Conservation (phyloP, 1,284 basidiomycete genomes). For the Rhodotorula glutinis region DNA sequence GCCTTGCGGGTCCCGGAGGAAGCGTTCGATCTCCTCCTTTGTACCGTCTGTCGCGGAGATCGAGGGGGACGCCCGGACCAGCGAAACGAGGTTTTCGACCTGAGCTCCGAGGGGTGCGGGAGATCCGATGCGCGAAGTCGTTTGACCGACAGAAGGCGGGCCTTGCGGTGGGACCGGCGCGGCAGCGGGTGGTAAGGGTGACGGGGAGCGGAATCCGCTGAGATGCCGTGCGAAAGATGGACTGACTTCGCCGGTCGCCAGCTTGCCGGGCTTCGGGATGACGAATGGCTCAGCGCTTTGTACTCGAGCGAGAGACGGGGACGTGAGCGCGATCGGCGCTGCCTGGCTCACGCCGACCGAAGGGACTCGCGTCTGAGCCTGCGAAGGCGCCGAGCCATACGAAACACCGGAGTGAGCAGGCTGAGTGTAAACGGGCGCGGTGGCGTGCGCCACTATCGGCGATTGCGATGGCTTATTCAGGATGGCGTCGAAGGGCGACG, state of each 20-base stretch:
- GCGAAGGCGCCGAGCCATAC: neutral
- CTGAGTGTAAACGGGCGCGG: too few species aligned
- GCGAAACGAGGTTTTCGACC: slow-evolving; percentile 22
- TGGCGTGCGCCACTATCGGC: too few species aligned
- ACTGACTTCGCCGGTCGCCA: neutral
- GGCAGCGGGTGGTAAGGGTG: neutral
- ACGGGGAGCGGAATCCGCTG: neutral
- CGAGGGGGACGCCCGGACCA: slow-evolving; percentile 24
- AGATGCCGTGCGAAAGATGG: neutral
- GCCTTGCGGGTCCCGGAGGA: slow-evolving; percentile 25
- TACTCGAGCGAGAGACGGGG: slow-evolving; percentile 14
- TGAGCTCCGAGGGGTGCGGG: slow-evolving; percentile 6
- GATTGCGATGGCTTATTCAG: too few species aligned
- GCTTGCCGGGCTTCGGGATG: neutral
- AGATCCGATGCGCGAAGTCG: slow-evolving; percentile 19
- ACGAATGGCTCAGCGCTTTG: slow-evolving; percentile 2
- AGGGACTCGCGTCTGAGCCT: neutral
- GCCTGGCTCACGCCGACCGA: neutral
- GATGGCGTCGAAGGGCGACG: too few species aligned
- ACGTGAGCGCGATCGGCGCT: neutral
- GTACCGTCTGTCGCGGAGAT: slow-evolving; percentile 25
- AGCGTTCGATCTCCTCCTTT: slow-evolving; percentile 31
- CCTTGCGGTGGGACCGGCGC: neutral
- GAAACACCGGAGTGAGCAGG: neutral
- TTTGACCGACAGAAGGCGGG: neutral